Base-by-base conservation (phyloP, 345 rosid species). In the Pistacia vera region DNA sequence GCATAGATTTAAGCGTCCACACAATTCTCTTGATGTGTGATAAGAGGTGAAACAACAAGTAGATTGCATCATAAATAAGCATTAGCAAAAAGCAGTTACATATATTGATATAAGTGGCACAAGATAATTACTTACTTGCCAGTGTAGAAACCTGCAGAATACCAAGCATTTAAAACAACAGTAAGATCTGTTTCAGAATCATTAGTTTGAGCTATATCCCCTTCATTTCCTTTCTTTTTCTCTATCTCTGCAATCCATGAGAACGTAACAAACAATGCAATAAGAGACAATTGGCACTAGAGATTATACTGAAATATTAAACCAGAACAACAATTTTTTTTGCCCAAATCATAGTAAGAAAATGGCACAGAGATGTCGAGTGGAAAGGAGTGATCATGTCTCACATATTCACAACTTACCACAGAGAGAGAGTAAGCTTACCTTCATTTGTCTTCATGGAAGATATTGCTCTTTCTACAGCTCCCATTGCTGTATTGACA, bases 121-220 rank as follows among this genome's bases (percentile, higher is more conserved):
- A 16, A 60, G 48, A 1, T 30, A 25, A 75, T 18, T 63, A 82
- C 88, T 81, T 86, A 90, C 94, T 87, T 90, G 81, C 88, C 88
- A 44, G 91, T 88, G 82, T 83, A 76, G 77, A 88, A 83, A 81
- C 94, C 92, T 13, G 90, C 88, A 54, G 89, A 79, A 75, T 85
- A 90, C 94, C 94, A 90, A 33, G 92, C 89, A 63, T 86, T 90
- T 71, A 90, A 75, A 76, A 90, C 89, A 35, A 59, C 83, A 63
- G 78, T 28, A 11, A 88, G 86, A 80, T 90, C 88, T 48, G 92
- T 85, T 79, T 77, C 84, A 41, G 81, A 75, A 73, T 75, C 72
- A 25, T 68, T 73, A 74, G 68, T 56, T 64, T 68, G 78, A 58
- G 64, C 72, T 48, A 49, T 51, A 70, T 84, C 86, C 65, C 57